Percentiles rank a stretch among this genome's conserved stretches.
Conservation (phyloP, 768 basidiomycete species). For the Termitomyces heimii region DNA sequence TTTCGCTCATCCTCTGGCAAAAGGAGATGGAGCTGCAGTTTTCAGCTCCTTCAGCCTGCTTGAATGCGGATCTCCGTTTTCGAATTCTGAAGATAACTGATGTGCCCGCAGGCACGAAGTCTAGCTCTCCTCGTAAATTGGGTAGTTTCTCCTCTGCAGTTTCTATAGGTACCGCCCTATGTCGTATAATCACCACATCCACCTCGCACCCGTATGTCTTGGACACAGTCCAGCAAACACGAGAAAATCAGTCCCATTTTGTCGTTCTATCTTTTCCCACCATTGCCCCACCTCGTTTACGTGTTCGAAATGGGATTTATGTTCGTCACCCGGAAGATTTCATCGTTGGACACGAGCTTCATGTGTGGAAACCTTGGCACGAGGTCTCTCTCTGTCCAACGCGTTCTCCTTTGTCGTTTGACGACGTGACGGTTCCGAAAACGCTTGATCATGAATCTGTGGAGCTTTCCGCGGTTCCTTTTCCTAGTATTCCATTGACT, state of each 20-base stretch:
- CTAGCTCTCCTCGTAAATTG: slow-evolving; percentile 21
- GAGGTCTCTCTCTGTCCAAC: slow-evolving; percentile 23
- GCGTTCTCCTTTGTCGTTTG: not conserved
- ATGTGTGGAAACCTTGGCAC: slow-evolving; percentile 49
- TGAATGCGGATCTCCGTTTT: slow-evolving; percentile 37
- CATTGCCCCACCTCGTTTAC: slow-evolving; percentile 14
- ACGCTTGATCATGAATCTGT: not conserved
- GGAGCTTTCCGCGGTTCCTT: slow-evolving; percentile 2
- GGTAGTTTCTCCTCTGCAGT: slow-evolving; percentile 15
- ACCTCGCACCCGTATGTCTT: slow-evolving; percentile 11
- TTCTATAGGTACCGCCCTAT: slow-evolving; percentile 36
- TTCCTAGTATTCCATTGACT: slow-evolving; percentile 17
- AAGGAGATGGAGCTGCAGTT: slow-evolving; percentile 34
- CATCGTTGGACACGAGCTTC: slow-evolving; percentile 31
- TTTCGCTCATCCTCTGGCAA: slow-evolving; percentile 46
- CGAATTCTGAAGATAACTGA: slow-evolving; percentile 39
- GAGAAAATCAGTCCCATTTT: slow-evolving; percentile 18
- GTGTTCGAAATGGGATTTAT: slow-evolving; percentile 13
- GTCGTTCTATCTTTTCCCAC: slow-evolving; percentile 31
- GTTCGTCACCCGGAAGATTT: slow-evolving; percentile 32
- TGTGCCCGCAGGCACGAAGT: slow-evolving; percentile 17
- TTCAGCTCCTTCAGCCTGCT: slow-evolving; percentile 23
- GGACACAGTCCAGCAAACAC: slow-evolving; percentile 11
- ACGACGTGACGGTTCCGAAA: not conserved
- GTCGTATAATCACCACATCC: slow-evolving; percentile 25